Base-by-base conservation (phyloP, 768 basidiomycete species). In the Amanita subjunquillea region DNA sequence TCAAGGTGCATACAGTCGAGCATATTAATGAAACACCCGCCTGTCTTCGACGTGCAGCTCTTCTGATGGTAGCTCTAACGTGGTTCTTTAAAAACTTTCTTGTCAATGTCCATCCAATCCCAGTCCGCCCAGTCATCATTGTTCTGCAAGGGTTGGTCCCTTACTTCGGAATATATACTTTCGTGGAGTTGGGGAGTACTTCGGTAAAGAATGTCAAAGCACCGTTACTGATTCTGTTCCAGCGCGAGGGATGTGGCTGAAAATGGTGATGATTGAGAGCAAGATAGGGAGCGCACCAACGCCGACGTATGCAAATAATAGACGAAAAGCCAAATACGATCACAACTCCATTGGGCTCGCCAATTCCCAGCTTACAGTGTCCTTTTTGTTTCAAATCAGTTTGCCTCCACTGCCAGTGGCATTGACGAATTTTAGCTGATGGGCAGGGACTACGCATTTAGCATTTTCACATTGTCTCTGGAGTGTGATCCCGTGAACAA, bases 181-280 rank as follows among this genome's bases (percentile, higher is more conserved):
- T 80, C 84, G 0, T 91, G 87, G 87, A 80, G 78, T 57, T 91
- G 89, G 90, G 68, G 77, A 99, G 67, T 99, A 98, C 65, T 98
- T 95, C 61, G 91, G 91, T 23, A 97, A 97, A 67, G 89, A 93
- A 59, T 98, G 94, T 62, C 94, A 96, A 72, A 91, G 88, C 58
- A 88, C 85, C 15, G 95, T 0, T 95, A 97, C 65, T 74, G 94
- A 52, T 97, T 94, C 63, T 94, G 92, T 92, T 94, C 89, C 61
- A 85, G 80, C 55, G 85, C 81, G 9, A 76, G 72, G 58, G 77
- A 77, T 34, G 72, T 65, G 3, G 75, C 77, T 39, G 78, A 77
- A 3, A 75, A 76, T 8, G 50, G 57, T 8, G 62, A 54, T 3
- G 61, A 66, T n/a, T 27, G 43, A 23, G 42, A 43, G 25, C 34